Conservation (phyloP, 768 basidiomycete genomes). For the Leccinum rimulosum region DNA sequence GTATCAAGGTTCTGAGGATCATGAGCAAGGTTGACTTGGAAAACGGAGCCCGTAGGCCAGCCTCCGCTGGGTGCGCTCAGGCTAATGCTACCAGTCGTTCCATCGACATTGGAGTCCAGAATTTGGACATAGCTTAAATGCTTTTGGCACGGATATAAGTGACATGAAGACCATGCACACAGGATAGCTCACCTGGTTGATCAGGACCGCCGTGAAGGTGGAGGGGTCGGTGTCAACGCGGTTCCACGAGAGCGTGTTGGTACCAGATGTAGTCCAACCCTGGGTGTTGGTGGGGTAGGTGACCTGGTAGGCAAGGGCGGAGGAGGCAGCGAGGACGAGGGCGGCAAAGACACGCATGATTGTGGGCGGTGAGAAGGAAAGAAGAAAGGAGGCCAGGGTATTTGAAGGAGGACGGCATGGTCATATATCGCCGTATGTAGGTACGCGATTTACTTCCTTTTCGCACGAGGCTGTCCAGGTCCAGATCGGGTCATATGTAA, state of each 20-base stretch:
- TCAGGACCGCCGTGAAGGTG: constrained; percentile 70
- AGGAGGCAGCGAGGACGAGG: constrained; percentile 50
- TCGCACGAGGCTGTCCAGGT: constrained; percentile 21
- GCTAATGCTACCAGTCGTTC: constrained; percentile 36
- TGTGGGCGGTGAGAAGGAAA: constrained; percentile 1
- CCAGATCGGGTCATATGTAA: neutral
- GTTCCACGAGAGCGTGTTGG: constrained; percentile 57
- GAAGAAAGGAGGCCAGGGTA: constrained; percentile 3
- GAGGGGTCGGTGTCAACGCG: constrained; percentile 62
- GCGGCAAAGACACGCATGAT: constrained; percentile 44
- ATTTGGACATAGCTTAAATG: constrained; percentile 41
- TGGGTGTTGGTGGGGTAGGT: constrained; percentile 43
- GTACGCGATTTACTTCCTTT: constrained; percentile 9
- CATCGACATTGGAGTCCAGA: constrained; percentile 55
- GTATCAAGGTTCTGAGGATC: constrained; percentile 42
- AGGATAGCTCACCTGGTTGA: constrained; percentile 43
- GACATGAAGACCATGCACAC: neutral
- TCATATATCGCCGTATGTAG: constrained; percentile 7
- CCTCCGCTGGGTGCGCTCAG: constrained; percentile 59
- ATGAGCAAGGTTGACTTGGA: constrained; percentile 70
- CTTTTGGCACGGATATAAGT: constrained; percentile 17
- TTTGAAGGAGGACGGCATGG: neutral
- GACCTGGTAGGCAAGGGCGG: constrained; percentile 64
- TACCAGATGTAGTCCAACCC: constrained; percentile 58
- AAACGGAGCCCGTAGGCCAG: constrained; percentile 61